Evolutionary conservation across 257 asterid genomes (phyloP), one percentile per base, ranked within the genome.

Genomic region (Striga asiatica): DNA sequence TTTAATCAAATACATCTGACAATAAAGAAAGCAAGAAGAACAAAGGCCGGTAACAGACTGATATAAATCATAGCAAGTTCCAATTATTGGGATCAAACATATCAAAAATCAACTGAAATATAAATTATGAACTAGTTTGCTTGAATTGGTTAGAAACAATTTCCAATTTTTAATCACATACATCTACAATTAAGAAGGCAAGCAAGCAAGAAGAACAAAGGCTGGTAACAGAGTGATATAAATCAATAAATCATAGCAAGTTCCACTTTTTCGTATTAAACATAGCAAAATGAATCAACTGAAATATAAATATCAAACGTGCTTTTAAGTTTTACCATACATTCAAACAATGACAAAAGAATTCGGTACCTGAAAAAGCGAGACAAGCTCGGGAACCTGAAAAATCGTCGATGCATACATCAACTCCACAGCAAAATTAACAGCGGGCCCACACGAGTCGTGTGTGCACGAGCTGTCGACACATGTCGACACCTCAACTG

Each of bases 381-480:
- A 81, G 24, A 74, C 87, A 8, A 81, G 83, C 75, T 84, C 94
- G 0, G 80, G 29, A 13, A 84, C 73, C 66, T 73, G 85, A 61
- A 81, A 84, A 54, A 78, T 57, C 3, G 72, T 46, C 2, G 94
- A 78, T 3, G 83, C 91, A 73, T 72, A 81, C 88, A 77, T 81
- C 70, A 84, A 58, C 48, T 81, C 92, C 9, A 85, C 82, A 8
- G 65, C 75, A 70, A 79, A 77, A 50, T 66, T 64, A 35, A 85
- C 68, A 19, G 86, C 84, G 29, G 95, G 89, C 23, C 82, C 53
- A 45, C 95, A 85, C 1, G 74, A 79, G 27, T 76, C 86, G 49
- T 82, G 95, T 46, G 73, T 6, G 61, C 93, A 85, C 12, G 38
- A 4, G 38, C 7, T 45, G 64, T 85, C 79, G 13, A 74, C 88